Percentiles rank a stretch among this genome's conserved stretches.
These are phyloP conservation scores for Thelephora aurantiotincta DNA, from an alignment of 768 basidiomycete genomes.

Conservation along the genomic window DNA sequence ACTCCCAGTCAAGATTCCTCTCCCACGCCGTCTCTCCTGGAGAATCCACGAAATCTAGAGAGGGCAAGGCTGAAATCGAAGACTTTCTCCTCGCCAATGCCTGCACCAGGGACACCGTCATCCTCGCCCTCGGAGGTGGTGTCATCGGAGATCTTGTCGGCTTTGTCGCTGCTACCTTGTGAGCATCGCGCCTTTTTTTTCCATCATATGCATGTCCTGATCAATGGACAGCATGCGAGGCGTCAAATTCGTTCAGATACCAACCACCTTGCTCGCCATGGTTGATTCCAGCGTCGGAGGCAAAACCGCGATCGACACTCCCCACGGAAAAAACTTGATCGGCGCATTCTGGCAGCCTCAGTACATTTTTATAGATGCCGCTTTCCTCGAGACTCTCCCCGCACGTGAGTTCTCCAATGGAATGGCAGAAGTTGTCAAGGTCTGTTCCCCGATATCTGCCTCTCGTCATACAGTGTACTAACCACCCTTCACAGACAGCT, in stretches of 20 bases:
- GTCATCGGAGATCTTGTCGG: constrained; percentile 96
- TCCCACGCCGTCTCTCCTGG: constrained; percentile 75
- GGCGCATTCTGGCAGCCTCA: constrained; percentile 98
- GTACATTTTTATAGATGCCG: constrained; percentile 94
- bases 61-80: constrained; percentile 87
- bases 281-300: constrained; percentile 97
- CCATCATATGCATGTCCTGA: constrained; percentile 2
- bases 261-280: constrained; percentile 95
- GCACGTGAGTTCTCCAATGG: constrained; percentile 93
- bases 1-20: constrained; percentile 49
- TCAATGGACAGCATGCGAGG: constrained; percentile 74
- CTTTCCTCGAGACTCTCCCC: constrained; percentile 89
- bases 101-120: constrained; percentile 87
- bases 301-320: constrained; percentile 98
- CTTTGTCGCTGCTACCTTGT: constrained; percentile 96
- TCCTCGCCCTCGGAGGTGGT: constrained; percentile 90
- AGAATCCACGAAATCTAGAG: constrained; percentile 82
- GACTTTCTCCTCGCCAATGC: constrained; percentile 80
- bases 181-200: constrained; percentile 19
- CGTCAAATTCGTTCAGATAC: constrained; percentile 88
- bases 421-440: constrained; percentile 98
- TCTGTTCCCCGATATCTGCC: constrained; percentile 17
- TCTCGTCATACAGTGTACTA: background rate
- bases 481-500: constrained; percentile 52
- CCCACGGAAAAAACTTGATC: constrained; percentile 95